These are phyloP conservation scores for Xylaria castorea DNA, from an alignment of 495 filamentous ascomycete genomes.

Conservation along the genomic window DNA sequence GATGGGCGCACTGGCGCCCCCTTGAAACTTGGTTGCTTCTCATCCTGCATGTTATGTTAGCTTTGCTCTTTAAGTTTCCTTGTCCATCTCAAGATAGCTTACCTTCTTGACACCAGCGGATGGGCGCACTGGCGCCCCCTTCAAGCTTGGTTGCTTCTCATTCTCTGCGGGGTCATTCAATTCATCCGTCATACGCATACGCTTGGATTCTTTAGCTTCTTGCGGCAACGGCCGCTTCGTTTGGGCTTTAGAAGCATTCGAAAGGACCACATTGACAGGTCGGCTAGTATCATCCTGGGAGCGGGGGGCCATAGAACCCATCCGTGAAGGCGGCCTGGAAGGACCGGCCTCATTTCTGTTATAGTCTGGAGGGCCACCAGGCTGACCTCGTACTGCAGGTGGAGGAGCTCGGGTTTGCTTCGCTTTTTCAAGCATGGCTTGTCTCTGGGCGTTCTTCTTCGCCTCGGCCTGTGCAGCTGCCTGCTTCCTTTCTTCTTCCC, in stretches of 20 bases:
- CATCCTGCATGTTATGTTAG: too few species aligned
- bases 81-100: slow-evolving; percentile 36
- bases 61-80: slow-evolving; percentile 44
- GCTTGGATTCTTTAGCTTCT: slow-evolving; percentile 63
- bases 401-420: slow-evolving; percentile 62
- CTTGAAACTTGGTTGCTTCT: slow-evolving; percentile 63
- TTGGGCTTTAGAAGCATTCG: slow-evolving; percentile 50
- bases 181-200: slow-evolving; percentile 64
- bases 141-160: slow-evolving; percentile 60
- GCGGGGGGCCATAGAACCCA: slow-evolving; percentile 45
- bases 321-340: slow-evolving; percentile 49
- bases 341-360: slow-evolving; percentile 40
- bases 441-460: slow-evolving; percentile 74
- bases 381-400: slow-evolving; percentile 56
- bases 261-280: slow-evolving; percentile 51
- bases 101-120: slow-evolving; percentile 79
- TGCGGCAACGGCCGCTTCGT: slow-evolving; percentile 59
- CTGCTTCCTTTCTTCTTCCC: slow-evolving; percentile 56
- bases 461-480: slow-evolving; percentile 46
- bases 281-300: slow-evolving; percentile 47
- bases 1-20: slow-evolving; percentile 85
- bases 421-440: slow-evolving; percentile 74
- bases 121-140: slow-evolving; percentile 83
- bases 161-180: slow-evolving; percentile 55
- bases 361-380: slow-evolving; percentile 55